Evolutionary conservation across 805 yeast species (phyloP).

Genomic region (Yamadazyma akitaensis): DNA sequence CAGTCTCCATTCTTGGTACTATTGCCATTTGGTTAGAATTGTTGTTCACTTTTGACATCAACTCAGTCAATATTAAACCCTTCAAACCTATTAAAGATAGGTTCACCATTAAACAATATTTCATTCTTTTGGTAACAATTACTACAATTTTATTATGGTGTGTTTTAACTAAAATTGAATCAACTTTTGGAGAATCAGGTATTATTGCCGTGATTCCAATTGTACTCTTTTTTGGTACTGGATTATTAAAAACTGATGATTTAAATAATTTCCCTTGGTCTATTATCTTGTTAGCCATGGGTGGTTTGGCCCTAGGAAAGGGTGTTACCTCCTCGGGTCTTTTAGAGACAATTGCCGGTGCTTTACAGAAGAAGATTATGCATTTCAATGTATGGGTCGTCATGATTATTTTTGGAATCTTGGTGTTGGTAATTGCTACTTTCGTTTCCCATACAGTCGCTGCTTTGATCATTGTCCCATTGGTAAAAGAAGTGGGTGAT

Average conservation of each 20-base stretch:
- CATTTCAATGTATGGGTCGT: conserved; percentile 43
- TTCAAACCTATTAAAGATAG: conserved; percentile 45
- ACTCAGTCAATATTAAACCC: conserved; percentile 46
- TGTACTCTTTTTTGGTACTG: conserved; percentile 48
- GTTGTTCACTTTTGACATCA: conserved; percentile 56
- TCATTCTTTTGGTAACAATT: conserved; percentile 39
- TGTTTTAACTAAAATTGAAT: conserved; percentile 39
- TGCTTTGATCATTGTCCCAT: conserved; percentile 40
- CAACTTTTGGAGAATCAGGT: conserved; percentile 48
- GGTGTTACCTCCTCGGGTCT: conserved; percentile 51
- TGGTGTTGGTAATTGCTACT: conserved; percentile 40
- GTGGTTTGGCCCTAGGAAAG: conserved; percentile 52
- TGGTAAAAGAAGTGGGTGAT: conserved; percentile 40
- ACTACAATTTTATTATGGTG: conserved; percentile 50
- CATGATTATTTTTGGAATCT: conserved; percentile 43
- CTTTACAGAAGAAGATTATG: conserved; percentile 41
- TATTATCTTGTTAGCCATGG: conserved; percentile 54
- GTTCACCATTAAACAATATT: conserved; percentile 44
- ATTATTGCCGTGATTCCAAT: conserved; percentile 47
- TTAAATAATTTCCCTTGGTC: conserved; percentile 53
- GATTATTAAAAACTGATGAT: conserved; percentile 45
- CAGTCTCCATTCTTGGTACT: conserved; percentile 65
- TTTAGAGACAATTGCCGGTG: conserved; percentile 42
- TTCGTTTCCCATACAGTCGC: conserved; percentile 46
- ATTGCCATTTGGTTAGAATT: conserved; percentile 71